Evolutionary conservation across 2,329 filamentous ascomycete species (phyloP).

Genomic region (Paecilomyces variotii): DNA sequence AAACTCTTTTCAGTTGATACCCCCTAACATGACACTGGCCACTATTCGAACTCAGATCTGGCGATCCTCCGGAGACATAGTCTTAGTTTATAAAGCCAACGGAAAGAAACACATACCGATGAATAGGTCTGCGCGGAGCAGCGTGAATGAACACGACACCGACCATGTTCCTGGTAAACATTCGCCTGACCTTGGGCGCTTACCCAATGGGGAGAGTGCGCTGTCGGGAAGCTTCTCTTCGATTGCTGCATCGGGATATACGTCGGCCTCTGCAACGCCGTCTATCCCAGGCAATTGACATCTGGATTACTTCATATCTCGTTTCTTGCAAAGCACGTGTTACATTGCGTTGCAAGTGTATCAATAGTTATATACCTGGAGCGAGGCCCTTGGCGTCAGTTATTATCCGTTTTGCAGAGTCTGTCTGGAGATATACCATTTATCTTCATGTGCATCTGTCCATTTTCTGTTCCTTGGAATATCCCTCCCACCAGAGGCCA

Average conservation of each 20-base stretch:
- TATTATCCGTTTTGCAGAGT: not conserved
- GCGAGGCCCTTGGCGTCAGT: not conserved
- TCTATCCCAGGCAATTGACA: not conserved
- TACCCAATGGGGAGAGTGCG: not conserved
- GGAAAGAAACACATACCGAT: conserved; percentile 56
- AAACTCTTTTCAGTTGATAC: conserved; percentile 37
- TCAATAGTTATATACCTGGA: not conserved
- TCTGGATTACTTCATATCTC: not conserved
- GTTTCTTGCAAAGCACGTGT: not conserved
- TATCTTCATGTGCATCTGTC: not conserved
- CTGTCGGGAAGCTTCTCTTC: not conserved
- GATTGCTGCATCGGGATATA: not conserved
- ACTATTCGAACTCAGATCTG: conserved; percentile 87
- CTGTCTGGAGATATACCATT: not conserved
- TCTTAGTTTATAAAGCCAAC: conserved; percentile 86
- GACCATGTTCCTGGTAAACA: not conserved
- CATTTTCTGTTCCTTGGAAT: not conserved
- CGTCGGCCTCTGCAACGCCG: not conserved
- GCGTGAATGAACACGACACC: not conserved
- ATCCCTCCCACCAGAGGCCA: not conserved
- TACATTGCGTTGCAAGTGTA: not conserved
- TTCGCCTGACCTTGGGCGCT: not conserved
- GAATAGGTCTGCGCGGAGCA: conserved; percentile 11
- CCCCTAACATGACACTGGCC: conserved; percentile 82
- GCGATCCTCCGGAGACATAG: conserved; percentile 89